Evolutionary conservation across 805 yeast species (phyloP).

Genomic region (Barnettozyma vustinii): DNA sequence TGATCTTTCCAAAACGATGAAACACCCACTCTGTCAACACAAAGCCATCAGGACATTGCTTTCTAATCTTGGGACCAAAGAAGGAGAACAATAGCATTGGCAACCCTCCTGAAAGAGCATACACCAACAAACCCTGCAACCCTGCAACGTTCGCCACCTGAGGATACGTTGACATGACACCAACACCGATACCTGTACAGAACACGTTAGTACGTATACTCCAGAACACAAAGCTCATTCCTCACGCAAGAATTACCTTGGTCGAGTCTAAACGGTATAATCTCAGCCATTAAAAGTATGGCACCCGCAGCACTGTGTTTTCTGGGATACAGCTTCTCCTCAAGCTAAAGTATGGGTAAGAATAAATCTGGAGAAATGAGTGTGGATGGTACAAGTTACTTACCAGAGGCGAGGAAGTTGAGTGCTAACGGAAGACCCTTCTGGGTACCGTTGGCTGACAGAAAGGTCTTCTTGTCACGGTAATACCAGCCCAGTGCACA

Average conservation of each 20-base stretch:
- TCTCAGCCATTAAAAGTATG: constrained; percentile 47
- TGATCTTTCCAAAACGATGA: constrained; percentile 64
- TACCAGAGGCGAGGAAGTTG: constrained; percentile 88
- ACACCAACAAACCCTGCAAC: constrained; percentile 79
- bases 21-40: constrained; percentile 94
- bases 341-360: constrained; percentile 3
- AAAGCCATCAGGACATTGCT: constrained; percentile 82
- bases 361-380: background rate
- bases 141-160: constrained; percentile 85
- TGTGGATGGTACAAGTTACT: constrained; percentile 31
- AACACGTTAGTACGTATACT: constrained; percentile 10
- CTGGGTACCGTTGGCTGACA: constrained; percentile 78
- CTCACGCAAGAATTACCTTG: constrained; percentile 85
- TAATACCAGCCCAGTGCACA: constrained; percentile 54
- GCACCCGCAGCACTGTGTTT: constrained; percentile 18
- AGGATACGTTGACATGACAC: constrained; percentile 79
- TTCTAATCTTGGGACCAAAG: constrained; percentile 75
- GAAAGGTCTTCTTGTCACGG: constrained; percentile 48
- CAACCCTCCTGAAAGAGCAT: constrained; percentile 71
- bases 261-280: constrained; percentile 72
- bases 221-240: constrained; percentile 17
- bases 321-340: constrained; percentile 12
- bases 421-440: constrained; percentile 75
- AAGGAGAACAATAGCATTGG: constrained; percentile 83
- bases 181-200: constrained; percentile 82